Evolutionary conservation across 176 grass and related monocot species (phyloP).

Genomic region (Eragrostis curvula): DNA sequence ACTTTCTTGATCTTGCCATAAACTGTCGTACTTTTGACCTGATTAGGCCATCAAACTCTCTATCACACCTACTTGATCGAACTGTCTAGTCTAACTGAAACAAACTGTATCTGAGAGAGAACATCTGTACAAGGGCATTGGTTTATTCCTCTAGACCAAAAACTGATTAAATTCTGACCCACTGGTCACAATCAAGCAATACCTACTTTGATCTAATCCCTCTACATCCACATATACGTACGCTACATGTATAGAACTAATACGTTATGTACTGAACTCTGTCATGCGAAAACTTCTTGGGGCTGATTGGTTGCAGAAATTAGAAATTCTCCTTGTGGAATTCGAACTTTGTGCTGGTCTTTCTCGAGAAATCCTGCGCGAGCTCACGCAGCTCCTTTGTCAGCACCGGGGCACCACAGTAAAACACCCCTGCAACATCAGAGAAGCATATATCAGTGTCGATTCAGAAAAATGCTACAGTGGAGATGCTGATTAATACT

Average conservation of each 20-base stretch:
- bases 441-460: conserved; percentile 14
- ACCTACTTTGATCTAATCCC: conserved; percentile 42
- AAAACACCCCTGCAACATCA: conserved; percentile 78
- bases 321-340: conserved; percentile 98
- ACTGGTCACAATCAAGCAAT: conserved; percentile 48
- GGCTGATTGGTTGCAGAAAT: background rate
- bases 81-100: conserved; percentile 24
- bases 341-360: conserved; percentile 81
- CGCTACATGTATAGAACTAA: background rate
- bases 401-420: conserved; percentile 76
- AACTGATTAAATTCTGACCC: conserved; percentile 41
- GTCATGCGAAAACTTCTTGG: conserved; percentile 26
- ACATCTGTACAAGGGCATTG: conserved; percentile 45
- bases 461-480: background rate
- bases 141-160: conserved; percentile 48
- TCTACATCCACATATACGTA: conserved; percentile 31
- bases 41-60: conserved; percentile 43
- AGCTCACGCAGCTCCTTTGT: conserved; percentile 69
- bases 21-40: conserved; percentile 22
- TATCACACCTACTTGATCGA: conserved; percentile 27
- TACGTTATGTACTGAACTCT: conserved; percentile 37
- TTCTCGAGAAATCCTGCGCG: conserved; percentile 74
- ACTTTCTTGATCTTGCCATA: conserved; percentile 35
- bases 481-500: background rate
- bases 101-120: conserved; percentile 25